phyloP scores from a whole-genome alignment of 1,284 basidiomycete species.

The Rhizoctonia solani region DNA sequence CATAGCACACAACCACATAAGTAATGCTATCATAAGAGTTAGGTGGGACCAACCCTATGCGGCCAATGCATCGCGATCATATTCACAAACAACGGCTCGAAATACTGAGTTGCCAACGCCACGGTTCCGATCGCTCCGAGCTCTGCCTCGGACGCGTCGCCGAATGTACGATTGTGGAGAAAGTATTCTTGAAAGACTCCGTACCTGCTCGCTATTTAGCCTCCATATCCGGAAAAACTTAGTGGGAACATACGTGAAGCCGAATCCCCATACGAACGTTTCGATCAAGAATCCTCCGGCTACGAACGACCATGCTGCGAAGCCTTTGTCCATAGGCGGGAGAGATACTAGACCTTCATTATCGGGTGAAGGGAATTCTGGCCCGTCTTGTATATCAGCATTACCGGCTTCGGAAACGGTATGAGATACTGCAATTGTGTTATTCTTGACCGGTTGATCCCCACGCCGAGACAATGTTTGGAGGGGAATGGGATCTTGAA shows the following conservation, averaged over 20 bases:
- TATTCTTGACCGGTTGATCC: too few relatives aligned
- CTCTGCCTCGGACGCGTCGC: constrained; percentile 26
- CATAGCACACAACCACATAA: neutral
- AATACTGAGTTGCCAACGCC: constrained; percentile 36
- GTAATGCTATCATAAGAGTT: neutral
- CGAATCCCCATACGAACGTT: constrained; percentile 35
- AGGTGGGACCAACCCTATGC: neutral
- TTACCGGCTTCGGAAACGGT: too few relatives aligned
- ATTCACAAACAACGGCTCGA: constrained; percentile 21
- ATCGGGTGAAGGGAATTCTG: neutral
- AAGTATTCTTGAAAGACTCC: constrained; percentile 45
- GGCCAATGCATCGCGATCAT: constrained; percentile 29
- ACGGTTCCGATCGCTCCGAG: constrained; percentile 38
- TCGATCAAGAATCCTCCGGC: constrained; percentile 29
- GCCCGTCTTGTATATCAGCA: too few relatives aligned
- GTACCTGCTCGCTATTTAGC: constrained; percentile 39
- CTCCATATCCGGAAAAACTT: neutral
- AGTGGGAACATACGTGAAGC: constrained; percentile 11
- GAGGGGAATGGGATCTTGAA: too few relatives aligned
- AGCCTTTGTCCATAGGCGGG: constrained; percentile 31
- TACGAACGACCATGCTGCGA: constrained; percentile 33
- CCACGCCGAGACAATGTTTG: too few relatives aligned
- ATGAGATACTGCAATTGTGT: too few relatives aligned
- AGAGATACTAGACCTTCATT: neutral
- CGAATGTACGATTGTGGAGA: constrained; percentile 38